Evolutionary conservation across 345 rosid genomes (phyloP), one percentile per base, ranked within the genome.

Genomic region (Aethionema arabicum): DNA sequence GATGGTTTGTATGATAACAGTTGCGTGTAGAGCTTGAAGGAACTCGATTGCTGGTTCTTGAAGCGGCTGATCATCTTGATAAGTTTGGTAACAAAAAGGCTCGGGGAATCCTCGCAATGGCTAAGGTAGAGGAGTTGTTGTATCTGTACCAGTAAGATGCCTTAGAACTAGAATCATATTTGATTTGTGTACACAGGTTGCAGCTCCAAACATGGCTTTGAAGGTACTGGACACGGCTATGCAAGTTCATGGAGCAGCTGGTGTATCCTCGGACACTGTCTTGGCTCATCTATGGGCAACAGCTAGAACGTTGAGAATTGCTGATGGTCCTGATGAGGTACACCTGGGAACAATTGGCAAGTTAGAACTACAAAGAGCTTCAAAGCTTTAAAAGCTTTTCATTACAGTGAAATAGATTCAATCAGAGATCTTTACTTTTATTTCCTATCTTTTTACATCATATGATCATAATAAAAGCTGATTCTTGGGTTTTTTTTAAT

Each of bases 311-410:
- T 64, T 90, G 70, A 79, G 96, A 70, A 77, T 93, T 12, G 92
- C 90, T 4, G 95, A 90, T 69, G 96, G 97, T 43, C 95, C 95
- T 13, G 99, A 90, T 67, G 99, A 93, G 76, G 99, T 93, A 16
- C 97, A 93, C 70, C 78, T 93, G 74, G 90, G 95, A 32, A 85
- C 95, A 45, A 90, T 93, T 44, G 96, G 95, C 67, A 83, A 85
- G 72, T 49, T 90, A 36, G 99, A 90, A 72, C 61, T 93, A 43
- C 82, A 66, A 66, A 82, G 82, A 75, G 76, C 76, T 12, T 85
- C 95, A 27, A 92, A 83, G 79, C 93, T 90, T 37, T 90, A 74
- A 85, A 32, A 33, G 4, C 3, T 3, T 47, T 46, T 59, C 27
- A 31, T 35, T 3, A 5, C 32, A 11, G 45, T n/a, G 7, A 11